A percentile compares a stretch with the other conserved stretches of the same genome.
These are phyloP conservation scores for Diaporthe nobilis DNA, from an alignment of 2,329 filamentous ascomycete species.

Conservation along the genomic window DNA sequence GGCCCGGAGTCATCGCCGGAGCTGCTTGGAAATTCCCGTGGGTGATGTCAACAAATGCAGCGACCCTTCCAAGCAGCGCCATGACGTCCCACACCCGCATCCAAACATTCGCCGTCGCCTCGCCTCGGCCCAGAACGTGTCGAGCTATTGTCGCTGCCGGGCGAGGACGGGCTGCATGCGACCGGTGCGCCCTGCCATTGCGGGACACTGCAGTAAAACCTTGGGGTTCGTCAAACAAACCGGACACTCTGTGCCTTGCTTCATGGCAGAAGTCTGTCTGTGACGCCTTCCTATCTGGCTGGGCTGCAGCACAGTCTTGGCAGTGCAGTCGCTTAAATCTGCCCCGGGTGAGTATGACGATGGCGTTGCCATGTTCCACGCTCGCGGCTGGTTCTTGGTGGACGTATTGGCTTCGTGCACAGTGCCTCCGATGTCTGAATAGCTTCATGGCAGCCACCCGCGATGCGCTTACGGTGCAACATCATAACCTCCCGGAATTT, in stretches of 20 bases:
- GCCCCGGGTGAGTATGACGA: slow-evolving; percentile 4
- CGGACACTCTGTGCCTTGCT: neutral
- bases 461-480: neutral
- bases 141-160: slow-evolving; percentile 20
- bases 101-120: neutral
- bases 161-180: slow-evolving; percentile 7
- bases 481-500: neutral
- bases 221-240: slow-evolving; percentile 16
- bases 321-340: neutral
- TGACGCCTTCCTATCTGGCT: neutral
- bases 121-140: slow-evolving; percentile 23
- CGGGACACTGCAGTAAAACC: slow-evolving; percentile 11
- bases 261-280: neutral
- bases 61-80: neutral
- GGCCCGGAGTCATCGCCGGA: too few species aligned
- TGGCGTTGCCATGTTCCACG: neutral
- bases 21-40: neutral
- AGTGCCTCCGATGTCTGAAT: slow-evolving; percentile 29
- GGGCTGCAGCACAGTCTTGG: neutral
- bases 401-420: neutral
- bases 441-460: slow-evolving; percentile 27
- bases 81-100: neutral
- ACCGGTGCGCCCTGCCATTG: neutral
- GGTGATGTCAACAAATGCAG: slow-evolving; percentile 28
- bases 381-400: neutral